Percentiles rank a stretch among this genome's conserved stretches.
Evolutionary conservation across 257 asterid genomes (phyloP).

Genomic region (Nyctanthes arbortristis): DNA sequence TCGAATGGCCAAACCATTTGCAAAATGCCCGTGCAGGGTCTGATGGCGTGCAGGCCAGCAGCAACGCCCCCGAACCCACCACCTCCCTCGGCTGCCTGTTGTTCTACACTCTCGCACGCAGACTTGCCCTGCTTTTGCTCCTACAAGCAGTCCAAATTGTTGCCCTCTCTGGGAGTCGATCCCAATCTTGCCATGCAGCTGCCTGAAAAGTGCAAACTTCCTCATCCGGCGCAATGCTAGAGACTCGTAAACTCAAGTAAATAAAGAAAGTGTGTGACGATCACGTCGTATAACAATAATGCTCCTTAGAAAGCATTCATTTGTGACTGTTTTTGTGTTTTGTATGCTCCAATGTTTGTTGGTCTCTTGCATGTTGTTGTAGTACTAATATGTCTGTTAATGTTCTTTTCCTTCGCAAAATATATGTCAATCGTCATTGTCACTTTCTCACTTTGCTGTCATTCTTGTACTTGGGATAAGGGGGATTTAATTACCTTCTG

Average conservation of each 20-base stretch:
- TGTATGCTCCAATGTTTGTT: background rate
- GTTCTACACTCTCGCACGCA: conserved; percentile 55
- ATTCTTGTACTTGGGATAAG: no score
- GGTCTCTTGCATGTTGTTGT: background rate
- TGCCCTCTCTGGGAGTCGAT: conserved; percentile 59
- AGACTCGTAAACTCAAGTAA: background rate
- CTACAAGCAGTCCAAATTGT: conserved; percentile 42
- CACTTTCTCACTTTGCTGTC: no score
- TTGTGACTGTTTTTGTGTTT: background rate
- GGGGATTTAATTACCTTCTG: no score
- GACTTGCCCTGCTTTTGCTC: conserved; percentile 55
- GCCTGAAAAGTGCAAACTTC: conserved; percentile 53
- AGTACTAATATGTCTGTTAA: no score
- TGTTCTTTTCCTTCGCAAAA: no score
- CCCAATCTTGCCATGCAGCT: conserved; percentile 54
- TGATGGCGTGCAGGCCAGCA: conserved; percentile 56
- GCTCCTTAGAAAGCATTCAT: background rate
- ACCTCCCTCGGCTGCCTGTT: conserved; percentile 52
- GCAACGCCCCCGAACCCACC: conserved; percentile 44
- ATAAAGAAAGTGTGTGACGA: background rate
- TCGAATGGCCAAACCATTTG: conserved; percentile 43
- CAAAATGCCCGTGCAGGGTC: conserved; percentile 36
- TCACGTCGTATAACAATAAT: background rate
- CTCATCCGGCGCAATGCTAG: conserved; percentile 44
- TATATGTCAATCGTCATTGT: no score